phyloP scores from a whole-genome alignment of 2,329 filamentous ascomycete genomes.

The Ascochyta fabae region DNA sequence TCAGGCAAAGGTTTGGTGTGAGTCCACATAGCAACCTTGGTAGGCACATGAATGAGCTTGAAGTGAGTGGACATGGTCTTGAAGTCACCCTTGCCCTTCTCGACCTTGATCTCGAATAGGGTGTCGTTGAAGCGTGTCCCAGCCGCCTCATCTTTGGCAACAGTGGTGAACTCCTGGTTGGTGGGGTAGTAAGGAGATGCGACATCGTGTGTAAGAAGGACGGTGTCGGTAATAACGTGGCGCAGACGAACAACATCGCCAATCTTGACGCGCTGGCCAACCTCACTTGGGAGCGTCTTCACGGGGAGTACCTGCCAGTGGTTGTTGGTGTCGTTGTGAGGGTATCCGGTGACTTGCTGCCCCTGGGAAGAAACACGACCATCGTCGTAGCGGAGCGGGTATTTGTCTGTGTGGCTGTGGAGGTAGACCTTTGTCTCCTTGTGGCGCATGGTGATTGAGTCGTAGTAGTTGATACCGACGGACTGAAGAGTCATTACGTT shows the following conservation, averaged over 20 bases:
- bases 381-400: slow-evolving; percentile 95
- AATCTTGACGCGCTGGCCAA: slow-evolving; percentile 74
- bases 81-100: slow-evolving; percentile 84
- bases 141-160: slow-evolving; percentile 72
- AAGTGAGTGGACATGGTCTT: slow-evolving; percentile 91
- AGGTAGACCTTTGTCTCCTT: slow-evolving; percentile 98
- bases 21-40: slow-evolving; percentile 99
- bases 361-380: slow-evolving; percentile 95
- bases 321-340: slow-evolving; percentile 98
- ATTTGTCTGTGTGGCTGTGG: slow-evolving; percentile 87
- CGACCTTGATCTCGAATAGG: slow-evolving; percentile 89
- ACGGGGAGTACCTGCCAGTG: slow-evolving; percentile 90
- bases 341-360: slow-evolving; percentile 97
- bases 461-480: slow-evolving; percentile 86
- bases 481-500: slow-evolving; percentile 91
- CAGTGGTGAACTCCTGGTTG: slow-evolving; percentile 97
- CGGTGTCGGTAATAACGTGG: slow-evolving; percentile 83
- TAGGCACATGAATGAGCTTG: slow-evolving; percentile 92
- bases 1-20: slow-evolving; percentile 94
- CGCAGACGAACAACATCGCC: slow-evolving; percentile 85
- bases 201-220: slow-evolving; percentile 93
- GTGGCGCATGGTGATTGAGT: slow-evolving; percentile 85
- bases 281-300: slow-evolving; percentile 56
- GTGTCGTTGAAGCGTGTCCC: slow-evolving; percentile 84
- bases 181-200: slow-evolving; percentile 95